Evolutionary conservation across 2,329 filamentous ascomycete species (phyloP), one percentile per base, ranked within the genome.

Genomic region (Salinomyces thailandicus): DNA sequence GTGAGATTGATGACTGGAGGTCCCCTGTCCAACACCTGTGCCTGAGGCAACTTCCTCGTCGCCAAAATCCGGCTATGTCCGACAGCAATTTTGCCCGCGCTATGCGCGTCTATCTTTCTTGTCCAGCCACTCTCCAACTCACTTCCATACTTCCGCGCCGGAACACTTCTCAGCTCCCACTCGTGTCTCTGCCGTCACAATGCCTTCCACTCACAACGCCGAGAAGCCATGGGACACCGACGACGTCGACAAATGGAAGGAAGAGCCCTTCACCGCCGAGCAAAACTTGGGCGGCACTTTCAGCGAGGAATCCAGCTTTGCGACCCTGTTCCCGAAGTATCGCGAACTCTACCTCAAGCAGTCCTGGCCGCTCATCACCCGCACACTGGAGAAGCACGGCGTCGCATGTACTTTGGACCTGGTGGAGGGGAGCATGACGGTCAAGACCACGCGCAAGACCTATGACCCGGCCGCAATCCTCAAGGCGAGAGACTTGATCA

Each of bases 161-260:
- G n/a, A n/a, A n/a, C n/a, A n/a, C n/a, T n/a, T 27, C 36, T 33
- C 33, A 33, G 36, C 36, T 29, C 36, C 36, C n/a, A 30, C 12
- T 12, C 3, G 9, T 28, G 17, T 18, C 17, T n/a, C 18, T 3
- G 33, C 32, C 32, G 32, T 39, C 54, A 66, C 52, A 32, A 86
- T 94, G 86, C 85, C 86, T 45, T 91, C 85, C 18, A 93, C 81
- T 47, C 77, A 94, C 64, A 82, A 94, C 44, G 81, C 75, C 49
- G 85, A 93, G 3, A 94, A 94, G 62, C 83, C 85, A 37, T 93
- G 87, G 87, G 87, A 95, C 55, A 93, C 87, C 38, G 87, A 93
- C 45, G 91, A 95, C 55, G 85, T 96, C 47, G 89, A 96, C 66
- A 93, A 95, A 62, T 96, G 86, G 86, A 89, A 86, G 70, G 78